Base-by-base conservation (phyloP, 148 eudicot genomes). In the Amaranthus hypochondriacus region DNA sequence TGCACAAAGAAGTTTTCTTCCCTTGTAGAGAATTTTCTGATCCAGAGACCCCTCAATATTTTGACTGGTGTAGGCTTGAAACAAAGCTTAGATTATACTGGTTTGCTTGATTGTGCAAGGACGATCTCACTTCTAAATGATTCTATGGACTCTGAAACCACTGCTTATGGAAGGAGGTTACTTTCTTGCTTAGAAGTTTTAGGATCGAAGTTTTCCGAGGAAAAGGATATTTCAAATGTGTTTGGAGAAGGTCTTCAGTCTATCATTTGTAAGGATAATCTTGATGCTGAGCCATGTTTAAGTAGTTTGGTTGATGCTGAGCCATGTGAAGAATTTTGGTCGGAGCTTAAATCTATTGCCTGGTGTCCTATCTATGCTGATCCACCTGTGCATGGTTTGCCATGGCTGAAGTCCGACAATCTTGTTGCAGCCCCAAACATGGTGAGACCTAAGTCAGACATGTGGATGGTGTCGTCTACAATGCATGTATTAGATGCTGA, bases 31-130 rank as follows among this genome's bases (percentile, higher is more conserved):
- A 81, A 52, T 95, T 92, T 76, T 88, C 91, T 69, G 84, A 84
- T 74, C 87, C 90, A 66, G 91, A 84, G 75, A 87, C 81, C 78
- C 78, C 77, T 95, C 82, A 94, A 88, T 72, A 86, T 81, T 77
- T 75, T 95, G 67, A 81, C 84, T 64, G 83, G 84, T 52, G 81
- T 95, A 81, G 99, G 99, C 69, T 82, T 95, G 75, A 80, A 78
- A 79, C 90, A 90, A 78, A 83, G 73, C 72, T 86, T 95, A 79
- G 86, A 83, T 73, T 83, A 78, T 81, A 65, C 79, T 77, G 99
- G 93, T 77, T 78, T 95, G 86, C 89, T 92, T 70, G 99, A 95
- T 78, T 90, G 92, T 84, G 99, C 99, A 14, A 86, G 86, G 74
- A 88, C 99, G 64, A 89, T 92, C 12, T 86, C 97, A 55, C 81